Evolutionary conservation across 805 yeast species (phyloP).

Genomic region (Ogataea salicorniae): DNA sequence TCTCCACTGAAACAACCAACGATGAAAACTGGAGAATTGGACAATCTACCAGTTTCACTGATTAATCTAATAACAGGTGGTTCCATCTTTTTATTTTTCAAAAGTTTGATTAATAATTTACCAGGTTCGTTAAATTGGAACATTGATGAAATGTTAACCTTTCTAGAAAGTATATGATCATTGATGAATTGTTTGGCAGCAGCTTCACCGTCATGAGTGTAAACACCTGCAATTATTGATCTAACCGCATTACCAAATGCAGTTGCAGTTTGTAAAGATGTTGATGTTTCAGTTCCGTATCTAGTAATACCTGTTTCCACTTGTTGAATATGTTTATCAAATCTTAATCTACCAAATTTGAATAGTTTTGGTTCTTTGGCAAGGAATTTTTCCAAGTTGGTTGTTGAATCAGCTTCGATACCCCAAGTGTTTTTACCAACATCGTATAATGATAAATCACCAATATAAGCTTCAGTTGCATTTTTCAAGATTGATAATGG

Average conservation of each 20-base stretch:
- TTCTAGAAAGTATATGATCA: slow-evolving; percentile 76
- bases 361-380: slow-evolving; percentile 63
- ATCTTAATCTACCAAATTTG: slow-evolving; percentile 68
- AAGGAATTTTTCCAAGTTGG: slow-evolving; percentile 61
- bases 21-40: slow-evolving; percentile 78
- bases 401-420: slow-evolving; percentile 65
- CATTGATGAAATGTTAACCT: slow-evolving; percentile 66
- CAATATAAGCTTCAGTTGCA: slow-evolving; percentile 72
- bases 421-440: slow-evolving; percentile 80
- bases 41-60: slow-evolving; percentile 89
- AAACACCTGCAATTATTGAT: slow-evolving; percentile 77
- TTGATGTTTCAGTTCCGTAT: slow-evolving; percentile 30
- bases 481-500: slow-evolving; percentile 75
- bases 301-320: slow-evolving; percentile 49
- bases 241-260: slow-evolving; percentile 70
- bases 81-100: slow-evolving; percentile 68
- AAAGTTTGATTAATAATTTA: slow-evolving; percentile 70
- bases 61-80: slow-evolving; percentile 77
- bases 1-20: slow-evolving; percentile 88
- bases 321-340: slow-evolving; percentile 31
- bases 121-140: slow-evolving; percentile 83
- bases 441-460: slow-evolving; percentile 56
- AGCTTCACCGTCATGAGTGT: slow-evolving; percentile 64
- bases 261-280: slow-evolving; percentile 22
- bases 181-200: slow-evolving; percentile 64